phyloP scores from a whole-genome alignment of 148 eudicot species.

The Salicornia ramosissima region DNA sequence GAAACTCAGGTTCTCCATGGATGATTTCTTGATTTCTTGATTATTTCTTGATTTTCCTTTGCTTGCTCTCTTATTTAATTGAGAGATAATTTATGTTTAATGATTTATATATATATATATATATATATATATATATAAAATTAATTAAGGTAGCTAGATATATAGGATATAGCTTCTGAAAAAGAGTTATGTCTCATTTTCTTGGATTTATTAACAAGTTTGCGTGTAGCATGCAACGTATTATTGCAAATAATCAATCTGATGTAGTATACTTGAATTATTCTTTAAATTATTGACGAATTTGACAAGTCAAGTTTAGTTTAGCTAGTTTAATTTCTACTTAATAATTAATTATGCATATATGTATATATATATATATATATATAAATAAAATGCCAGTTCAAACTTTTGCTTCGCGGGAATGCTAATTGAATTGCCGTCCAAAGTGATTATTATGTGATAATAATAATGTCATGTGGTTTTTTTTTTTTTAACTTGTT shows the following conservation, averaged over 20 bases:
- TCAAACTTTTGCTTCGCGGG: not conserved
- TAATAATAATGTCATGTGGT: too few relatives aligned
- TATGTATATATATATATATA: too few relatives aligned
- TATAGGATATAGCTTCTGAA: not conserved
- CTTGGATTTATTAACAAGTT: not conserved
- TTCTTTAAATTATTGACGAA: not conserved
- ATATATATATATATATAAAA: too few relatives aligned
- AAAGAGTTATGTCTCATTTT: not conserved
- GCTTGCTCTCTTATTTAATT: too few relatives aligned
- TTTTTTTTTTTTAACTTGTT: slow-evolving; percentile 4
- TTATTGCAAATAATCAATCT: not conserved
- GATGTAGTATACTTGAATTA: not conserved
- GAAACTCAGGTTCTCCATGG: slow-evolving; percentile 43
- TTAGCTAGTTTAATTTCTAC: not conserved
- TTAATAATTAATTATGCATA: not conserved
- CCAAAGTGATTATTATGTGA: not conserved
- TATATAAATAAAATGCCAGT: too few relatives aligned
- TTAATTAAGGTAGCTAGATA: not conserved
- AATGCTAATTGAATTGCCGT: not conserved
- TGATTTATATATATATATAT: too few relatives aligned
- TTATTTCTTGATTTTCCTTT: not conserved
- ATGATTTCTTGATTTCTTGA: slow-evolving; percentile 4
- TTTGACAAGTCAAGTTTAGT: not conserved
- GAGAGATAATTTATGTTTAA: too few relatives aligned
- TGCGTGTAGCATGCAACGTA: slow-evolving; percentile 3